Conservation (phyloP, 345 rosid species). For the Eucalyptus rudis region DNA sequence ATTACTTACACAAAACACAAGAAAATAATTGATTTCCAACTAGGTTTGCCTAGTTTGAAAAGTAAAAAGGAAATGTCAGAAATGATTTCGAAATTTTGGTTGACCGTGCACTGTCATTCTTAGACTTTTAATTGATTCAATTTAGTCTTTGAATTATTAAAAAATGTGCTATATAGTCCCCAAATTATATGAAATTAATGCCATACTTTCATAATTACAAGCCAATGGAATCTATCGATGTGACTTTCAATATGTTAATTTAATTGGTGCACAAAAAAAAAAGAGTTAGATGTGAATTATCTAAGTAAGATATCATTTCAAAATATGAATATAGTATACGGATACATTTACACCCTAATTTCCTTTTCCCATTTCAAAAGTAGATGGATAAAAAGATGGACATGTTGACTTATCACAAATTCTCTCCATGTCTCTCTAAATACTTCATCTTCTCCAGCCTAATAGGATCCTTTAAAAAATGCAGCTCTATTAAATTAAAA, state of each 20-base stretch:
- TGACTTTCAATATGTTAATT: not conserved
- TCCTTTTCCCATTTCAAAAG: not conserved
- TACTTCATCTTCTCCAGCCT: no score
- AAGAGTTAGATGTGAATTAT: not conserved
- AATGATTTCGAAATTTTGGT: not conserved
- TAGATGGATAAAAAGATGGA: not conserved
- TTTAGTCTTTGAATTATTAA: rapidly evolving
- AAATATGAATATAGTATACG: not conserved
- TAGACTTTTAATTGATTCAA: not conserved
- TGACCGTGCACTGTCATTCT: rapidly evolving
- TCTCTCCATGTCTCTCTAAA: no score
- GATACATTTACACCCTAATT: not conserved
- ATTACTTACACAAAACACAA: not conserved
- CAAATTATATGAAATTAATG: not conserved
- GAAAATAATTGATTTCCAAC: not conserved
- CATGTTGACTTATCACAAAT: no score
- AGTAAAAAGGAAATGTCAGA: not conserved
- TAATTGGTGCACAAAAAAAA: rapidly evolving
- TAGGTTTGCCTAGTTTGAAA: not conserved
- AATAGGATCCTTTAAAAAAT: rapidly evolving
- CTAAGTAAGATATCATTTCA: not conserved
- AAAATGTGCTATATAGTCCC: rapidly evolving
- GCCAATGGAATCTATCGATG: rapidly evolving
- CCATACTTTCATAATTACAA: not conserved
- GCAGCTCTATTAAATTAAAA: no score